Percentiles rank a stretch among this genome's conserved stretches.
Evolutionary conservation across 345 rosid species (phyloP).

Genomic region (Eucalyptus dawsonii): DNA sequence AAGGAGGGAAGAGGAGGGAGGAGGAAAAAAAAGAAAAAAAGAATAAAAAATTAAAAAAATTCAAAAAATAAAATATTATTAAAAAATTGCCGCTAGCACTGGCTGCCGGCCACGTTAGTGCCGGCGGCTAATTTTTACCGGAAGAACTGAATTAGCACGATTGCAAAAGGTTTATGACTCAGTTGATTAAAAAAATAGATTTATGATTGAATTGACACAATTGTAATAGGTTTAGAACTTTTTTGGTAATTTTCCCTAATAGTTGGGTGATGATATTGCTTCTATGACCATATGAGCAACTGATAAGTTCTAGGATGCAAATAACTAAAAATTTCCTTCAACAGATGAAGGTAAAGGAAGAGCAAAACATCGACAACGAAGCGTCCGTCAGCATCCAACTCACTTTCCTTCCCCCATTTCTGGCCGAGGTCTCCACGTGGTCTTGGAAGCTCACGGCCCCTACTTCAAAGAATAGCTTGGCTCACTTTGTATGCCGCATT

Average conservation of each 20-base stretch:
- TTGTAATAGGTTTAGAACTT: too few species aligned
- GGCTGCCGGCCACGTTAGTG: rapidly evolving
- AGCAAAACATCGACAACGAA: neutral
- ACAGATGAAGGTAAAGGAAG: neutral
- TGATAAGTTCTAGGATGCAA: neutral
- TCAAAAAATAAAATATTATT: too few species aligned
- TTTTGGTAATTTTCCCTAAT: too few species aligned
- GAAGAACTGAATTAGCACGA: too few species aligned
- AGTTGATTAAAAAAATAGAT: too few species aligned
- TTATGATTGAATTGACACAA: too few species aligned
- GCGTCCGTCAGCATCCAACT: neutral
- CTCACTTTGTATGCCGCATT: neutral
- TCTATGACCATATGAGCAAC: neutral
- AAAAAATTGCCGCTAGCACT: rapidly evolving
- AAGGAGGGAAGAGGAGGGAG: too few species aligned
- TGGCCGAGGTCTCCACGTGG: neutral
- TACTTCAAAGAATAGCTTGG: neutral
- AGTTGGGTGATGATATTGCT: neutral
- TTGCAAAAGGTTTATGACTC: too few species aligned
- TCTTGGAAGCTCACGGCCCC: neutral
- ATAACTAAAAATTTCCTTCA: neutral
- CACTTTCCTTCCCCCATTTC: neutral
- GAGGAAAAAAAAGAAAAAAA: too few species aligned
- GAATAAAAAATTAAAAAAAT: too few species aligned
- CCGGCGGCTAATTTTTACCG: too few species aligned